Evolutionary conservation across 257 asterid species (phyloP).

Genomic region (Striga asiatica): DNA sequence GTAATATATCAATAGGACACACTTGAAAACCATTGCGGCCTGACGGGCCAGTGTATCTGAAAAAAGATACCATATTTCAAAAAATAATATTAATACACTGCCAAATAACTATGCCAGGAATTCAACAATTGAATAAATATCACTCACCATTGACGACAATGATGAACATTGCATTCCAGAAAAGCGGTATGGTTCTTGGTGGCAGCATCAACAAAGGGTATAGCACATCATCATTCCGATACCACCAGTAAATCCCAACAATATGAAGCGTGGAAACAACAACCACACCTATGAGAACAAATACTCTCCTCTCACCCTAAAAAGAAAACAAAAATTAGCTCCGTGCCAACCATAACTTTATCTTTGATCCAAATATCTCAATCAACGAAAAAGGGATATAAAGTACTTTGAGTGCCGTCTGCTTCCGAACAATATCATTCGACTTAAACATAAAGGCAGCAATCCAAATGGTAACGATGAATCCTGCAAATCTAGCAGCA

Average conservation of each 20-base stretch:
- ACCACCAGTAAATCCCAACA: conserved; percentile 75
- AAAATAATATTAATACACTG: conserved; percentile 9
- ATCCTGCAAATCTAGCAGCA: conserved; percentile 40
- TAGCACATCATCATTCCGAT: conserved; percentile 52
- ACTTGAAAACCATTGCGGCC: conserved; percentile 68
- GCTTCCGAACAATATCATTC: conserved; percentile 66
- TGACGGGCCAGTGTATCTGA: conserved; percentile 79
- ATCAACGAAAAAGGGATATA: neutral
- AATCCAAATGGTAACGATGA: conserved; percentile 56
- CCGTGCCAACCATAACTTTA: conserved; percentile 12
- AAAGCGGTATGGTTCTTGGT: conserved; percentile 73
- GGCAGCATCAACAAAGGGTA: conserved; percentile 79
- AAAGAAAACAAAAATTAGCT: conserved; percentile 14
- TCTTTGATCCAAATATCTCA: no score
- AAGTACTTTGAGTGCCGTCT: conserved; percentile 77
- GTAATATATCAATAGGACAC: conserved; percentile 56
- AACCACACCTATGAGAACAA: conserved; percentile 37
- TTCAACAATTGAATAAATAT: conserved; percentile 5
- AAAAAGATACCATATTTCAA: conserved; percentile 5
- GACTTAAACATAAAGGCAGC: conserved; percentile 85
- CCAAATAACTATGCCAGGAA: conserved; percentile 6
- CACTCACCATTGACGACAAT: conserved; percentile 81
- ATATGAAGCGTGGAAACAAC: conserved; percentile 49
- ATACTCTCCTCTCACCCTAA: conserved; percentile 71
- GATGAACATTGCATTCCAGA: conserved; percentile 83